These are phyloP conservation scores for Aspergillus quadricinctus DNA, from an alignment of 2,329 filamentous ascomycete genomes.

Conservation along the genomic window DNA sequence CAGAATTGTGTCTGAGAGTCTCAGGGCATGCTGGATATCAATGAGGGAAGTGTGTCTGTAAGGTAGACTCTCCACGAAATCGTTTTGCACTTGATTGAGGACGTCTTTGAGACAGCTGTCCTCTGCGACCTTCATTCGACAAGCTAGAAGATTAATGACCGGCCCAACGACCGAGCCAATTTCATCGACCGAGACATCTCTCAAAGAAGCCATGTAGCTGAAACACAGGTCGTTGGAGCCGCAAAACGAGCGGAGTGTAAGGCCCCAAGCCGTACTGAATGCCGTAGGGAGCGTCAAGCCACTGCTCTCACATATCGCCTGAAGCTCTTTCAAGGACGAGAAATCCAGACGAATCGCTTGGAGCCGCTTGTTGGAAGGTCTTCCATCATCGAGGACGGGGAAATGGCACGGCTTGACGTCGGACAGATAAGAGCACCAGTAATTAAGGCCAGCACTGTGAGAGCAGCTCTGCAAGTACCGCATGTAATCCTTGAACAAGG, in stretches of 20 bases:
- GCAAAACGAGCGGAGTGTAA: constrained; percentile 56
- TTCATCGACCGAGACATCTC: constrained; percentile 38
- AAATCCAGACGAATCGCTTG: constrained; percentile 29
- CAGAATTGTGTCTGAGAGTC: constrained; percentile 34
- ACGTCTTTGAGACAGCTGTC: constrained; percentile 33
- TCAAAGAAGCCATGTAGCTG: constrained; percentile 41
- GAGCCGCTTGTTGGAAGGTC: constrained; percentile 19
- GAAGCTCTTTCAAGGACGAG: constrained; percentile 26
- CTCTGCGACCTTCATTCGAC: constrained; percentile 37
- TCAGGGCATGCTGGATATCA: constrained; percentile 45
- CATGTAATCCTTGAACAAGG: constrained; percentile 35
- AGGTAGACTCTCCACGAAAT: constrained; percentile 44
- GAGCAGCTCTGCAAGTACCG: constrained; percentile 25
- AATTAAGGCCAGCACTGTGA: constrained; percentile 26
- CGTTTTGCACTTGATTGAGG: constrained; percentile 41
- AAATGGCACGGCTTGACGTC: constrained; percentile 34
- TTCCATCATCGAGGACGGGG: constrained; percentile 31
- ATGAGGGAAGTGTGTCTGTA: constrained; percentile 43
- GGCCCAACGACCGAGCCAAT: constrained; percentile 45
- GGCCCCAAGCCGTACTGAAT: constrained; percentile 69
- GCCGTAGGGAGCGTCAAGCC: constrained; percentile 48
- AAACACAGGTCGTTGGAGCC: constrained; percentile 66
- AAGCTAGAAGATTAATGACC: constrained; percentile 45
- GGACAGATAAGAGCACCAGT: constrained; percentile 36
- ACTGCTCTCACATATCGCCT: constrained; percentile 37